Evolutionary conservation across 495 filamentous ascomycete genomes (phyloP).

Genomic region (Trichocladium antarcticum): DNA sequence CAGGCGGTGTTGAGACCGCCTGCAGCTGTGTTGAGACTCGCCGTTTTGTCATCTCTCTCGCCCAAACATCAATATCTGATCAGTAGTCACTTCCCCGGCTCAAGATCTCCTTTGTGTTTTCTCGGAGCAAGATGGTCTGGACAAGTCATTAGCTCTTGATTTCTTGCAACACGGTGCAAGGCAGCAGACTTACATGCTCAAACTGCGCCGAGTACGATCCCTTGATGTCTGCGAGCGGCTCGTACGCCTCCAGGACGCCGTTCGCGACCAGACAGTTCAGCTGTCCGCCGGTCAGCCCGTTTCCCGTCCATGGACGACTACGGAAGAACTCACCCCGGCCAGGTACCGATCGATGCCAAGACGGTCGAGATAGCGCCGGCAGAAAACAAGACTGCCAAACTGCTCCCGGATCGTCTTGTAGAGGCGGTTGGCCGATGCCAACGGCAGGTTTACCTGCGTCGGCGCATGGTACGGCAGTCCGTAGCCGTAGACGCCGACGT

Average conservation of each 20-base stretch:
- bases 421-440: slow-evolving; percentile 68
- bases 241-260: slow-evolving; percentile 83
- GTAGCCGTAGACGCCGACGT: slow-evolving; percentile 48
- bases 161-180: not conserved
- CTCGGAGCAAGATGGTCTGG: slow-evolving; percentile 75
- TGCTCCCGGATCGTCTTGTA: slow-evolving; percentile 84
- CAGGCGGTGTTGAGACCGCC: too few relatives aligned
- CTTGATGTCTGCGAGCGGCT: slow-evolving; percentile 84
- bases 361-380: slow-evolving; percentile 73
- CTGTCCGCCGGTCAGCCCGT: slow-evolving; percentile 27
- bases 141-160: slow-evolving; percentile 17
- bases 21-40: too few relatives aligned
- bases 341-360: slow-evolving; percentile 81
- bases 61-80: not conserved
- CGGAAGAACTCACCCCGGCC: slow-evolving; percentile 50
- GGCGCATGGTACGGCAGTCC: slow-evolving; percentile 66
- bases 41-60: too few relatives aligned
- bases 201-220: slow-evolving; percentile 90
- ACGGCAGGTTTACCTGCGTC: slow-evolving; percentile 31
- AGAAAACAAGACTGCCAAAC: slow-evolving; percentile 81
- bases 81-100: slow-evolving; percentile 87
- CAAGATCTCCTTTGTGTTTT: slow-evolving; percentile 82
- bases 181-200: slow-evolving; percentile 62
- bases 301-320: not conserved
- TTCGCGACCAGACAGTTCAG: slow-evolving; percentile 78